Base-by-base conservation (phyloP, 1,139 yeast species). In the Neolecta irregularis region DNA sequence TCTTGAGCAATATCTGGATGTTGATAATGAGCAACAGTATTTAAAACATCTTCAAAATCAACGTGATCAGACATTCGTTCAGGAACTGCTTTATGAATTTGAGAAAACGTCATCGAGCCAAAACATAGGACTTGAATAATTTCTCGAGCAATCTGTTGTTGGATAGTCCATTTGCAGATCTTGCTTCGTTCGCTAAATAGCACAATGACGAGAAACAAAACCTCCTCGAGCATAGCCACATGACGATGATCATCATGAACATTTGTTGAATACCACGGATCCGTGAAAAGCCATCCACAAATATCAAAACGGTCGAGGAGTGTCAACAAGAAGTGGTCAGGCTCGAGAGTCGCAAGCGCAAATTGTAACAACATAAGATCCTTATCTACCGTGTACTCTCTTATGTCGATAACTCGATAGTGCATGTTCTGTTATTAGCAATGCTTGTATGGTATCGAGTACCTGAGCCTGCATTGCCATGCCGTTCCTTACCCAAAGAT, bases 401-500 rank as follows among this genome's bases (percentile, higher is more conserved):
- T 62, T 33, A 85, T 64, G 5, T 83, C 79, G n/a, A 83, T 69
- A 41, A 71, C 76, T 29, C 79, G 68, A 52, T 88, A 88, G 43
- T 83, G 72, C 22, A 25, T 7, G 6, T 13, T 8, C 13, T 16
- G 20, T 28, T 28, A 28, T 15, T 8, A 12, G n/a, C n/a, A 16
- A 6, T 16, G n/a, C n/a, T 7, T 15, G 22, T 5, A 16, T 16
- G 12, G 22, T 12, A 28, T 13, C 12, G 13, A 16, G 20, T 28
- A 28, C 31, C 50, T 88, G 96, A 23, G 74, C 73, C 35, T 78
- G 65, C 8, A 81, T 72, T 30, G 88, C 75, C 42, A 71, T 67
- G 1, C 85, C 85, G 51, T 88, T 88, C 52, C 96, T 67, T 3
- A 88, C 80, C 96, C 96, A 88, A 42, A 76, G 69, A 0, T 93